phyloP scores from a whole-genome alignment of 345 rosid species.

The Eucalyptus leucophloia region DNA sequence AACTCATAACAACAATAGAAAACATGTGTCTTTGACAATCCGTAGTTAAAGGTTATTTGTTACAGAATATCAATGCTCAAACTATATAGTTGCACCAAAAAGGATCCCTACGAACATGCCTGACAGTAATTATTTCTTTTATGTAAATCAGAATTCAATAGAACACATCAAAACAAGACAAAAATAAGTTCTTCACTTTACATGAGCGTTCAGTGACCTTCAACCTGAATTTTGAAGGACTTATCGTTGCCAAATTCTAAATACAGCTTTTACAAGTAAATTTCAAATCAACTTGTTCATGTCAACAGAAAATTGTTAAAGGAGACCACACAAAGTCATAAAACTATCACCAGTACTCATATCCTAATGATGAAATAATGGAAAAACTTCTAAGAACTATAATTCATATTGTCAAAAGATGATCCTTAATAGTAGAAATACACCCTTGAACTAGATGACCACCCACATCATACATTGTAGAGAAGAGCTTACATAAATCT shows the following conservation, averaged over 20 bases:
- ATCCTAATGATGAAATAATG: background rate
- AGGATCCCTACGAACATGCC: background rate
- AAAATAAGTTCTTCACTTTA: background rate
- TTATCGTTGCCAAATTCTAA: background rate
- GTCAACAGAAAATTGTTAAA: background rate
- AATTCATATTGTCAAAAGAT: background rate
- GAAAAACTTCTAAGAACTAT: background rate
- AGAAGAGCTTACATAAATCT: background rate
- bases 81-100: background rate
- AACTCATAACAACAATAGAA: background rate
- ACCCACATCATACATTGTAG: background rate
- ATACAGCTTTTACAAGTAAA: background rate
- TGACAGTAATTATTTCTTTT: background rate
- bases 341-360: background rate
- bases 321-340: background rate
- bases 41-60: background rate
- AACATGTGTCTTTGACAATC: background rate
- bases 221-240: background rate
- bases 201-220: background rate
- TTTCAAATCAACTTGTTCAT: background rate
- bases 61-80: background rate
- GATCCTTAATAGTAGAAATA: background rate
- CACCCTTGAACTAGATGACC: background rate
- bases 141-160: background rate
- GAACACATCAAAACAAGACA: background rate